A percentile compares a stretch with the other conserved stretches of the same genome.
phyloP scores from a whole-genome alignment of 345 rosid species.

The Limnanthes douglasii region DNA sequence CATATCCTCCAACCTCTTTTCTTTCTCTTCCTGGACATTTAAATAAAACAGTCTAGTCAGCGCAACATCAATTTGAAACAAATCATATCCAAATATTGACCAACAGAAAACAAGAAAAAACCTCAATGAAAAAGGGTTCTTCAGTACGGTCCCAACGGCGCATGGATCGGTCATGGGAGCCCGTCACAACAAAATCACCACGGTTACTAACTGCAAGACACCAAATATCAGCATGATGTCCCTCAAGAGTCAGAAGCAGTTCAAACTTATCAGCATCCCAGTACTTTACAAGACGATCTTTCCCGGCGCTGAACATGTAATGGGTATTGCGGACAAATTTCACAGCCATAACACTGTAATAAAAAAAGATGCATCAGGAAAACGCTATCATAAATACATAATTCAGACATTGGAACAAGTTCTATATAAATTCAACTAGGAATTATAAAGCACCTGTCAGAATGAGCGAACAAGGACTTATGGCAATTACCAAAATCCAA shows the following conservation, averaged over 20 bases:
- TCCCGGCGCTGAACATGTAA: constrained; percentile 85
- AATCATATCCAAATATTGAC: background rate
- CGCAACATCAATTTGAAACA: background rate
- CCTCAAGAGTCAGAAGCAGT: constrained; percentile 80
- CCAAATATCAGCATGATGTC: constrained; percentile 93
- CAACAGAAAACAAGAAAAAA: constrained; percentile 11
- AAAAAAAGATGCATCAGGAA: constrained; percentile 18
- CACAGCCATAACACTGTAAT: constrained; percentile 82
- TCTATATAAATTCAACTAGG: constrained; percentile 4
- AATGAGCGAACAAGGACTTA: constrained; percentile 89
- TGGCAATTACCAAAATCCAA: constrained; percentile 98
- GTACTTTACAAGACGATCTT: constrained; percentile 82
- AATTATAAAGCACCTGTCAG: constrained; percentile 47
- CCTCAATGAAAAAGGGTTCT: constrained; percentile 95
- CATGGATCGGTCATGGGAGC: constrained; percentile 93
- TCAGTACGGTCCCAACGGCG: constrained; percentile 98
- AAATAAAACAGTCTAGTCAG: constrained; percentile 1
- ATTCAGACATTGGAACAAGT: background rate
- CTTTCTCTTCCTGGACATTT: constrained; percentile 83
- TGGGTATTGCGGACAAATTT: constrained; percentile 81
- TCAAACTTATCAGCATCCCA: constrained; percentile 99
- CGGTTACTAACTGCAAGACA: constrained; percentile 76
- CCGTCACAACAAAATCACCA: constrained; percentile 91
- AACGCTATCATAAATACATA: background rate
- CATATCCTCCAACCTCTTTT: constrained; percentile 83